Conservation (phyloP, 2,329 filamentous ascomycete species). For the Diaporthe humulicola region DNA sequence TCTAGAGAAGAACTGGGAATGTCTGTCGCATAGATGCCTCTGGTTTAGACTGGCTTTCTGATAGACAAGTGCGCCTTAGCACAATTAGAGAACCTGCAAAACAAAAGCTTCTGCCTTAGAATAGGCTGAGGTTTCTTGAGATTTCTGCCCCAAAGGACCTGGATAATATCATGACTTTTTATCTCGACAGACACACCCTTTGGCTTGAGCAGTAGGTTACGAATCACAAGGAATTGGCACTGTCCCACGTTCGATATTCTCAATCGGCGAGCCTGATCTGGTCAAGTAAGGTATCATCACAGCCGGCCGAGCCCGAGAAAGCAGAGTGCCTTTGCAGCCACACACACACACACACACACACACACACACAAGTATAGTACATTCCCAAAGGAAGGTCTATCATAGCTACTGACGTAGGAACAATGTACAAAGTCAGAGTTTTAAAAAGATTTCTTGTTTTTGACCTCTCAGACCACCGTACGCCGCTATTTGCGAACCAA, state of each 20-base stretch:
- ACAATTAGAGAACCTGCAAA: neutral
- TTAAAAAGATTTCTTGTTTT: constrained; percentile 14
- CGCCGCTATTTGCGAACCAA: constrained; percentile 9
- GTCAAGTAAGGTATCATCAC: neutral
- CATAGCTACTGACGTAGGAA: neutral
- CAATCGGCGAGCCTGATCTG: neutral
- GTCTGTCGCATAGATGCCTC: too few relatives aligned
- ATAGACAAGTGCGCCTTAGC: neutral
- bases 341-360: too few relatives aligned
- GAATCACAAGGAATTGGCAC: too few relatives aligned
- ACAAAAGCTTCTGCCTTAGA: neutral
- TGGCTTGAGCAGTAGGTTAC: too few relatives aligned
- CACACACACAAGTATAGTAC: neutral
- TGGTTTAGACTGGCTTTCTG: neutral
- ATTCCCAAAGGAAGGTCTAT: constrained; percentile 9
- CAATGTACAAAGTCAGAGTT: constrained; percentile 10
- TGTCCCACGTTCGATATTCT: too few relatives aligned
- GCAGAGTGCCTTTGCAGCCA: neutral
- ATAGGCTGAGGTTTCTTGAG: neutral
- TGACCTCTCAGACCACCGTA: constrained; percentile 3
- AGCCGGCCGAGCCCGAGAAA: neutral
- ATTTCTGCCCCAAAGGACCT: neutral
- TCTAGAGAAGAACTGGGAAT: neutral
- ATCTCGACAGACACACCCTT: too few relatives aligned
- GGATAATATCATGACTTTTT: too few relatives aligned